A percentile compares a stretch with the other conserved stretches of the same genome.
These are phyloP conservation scores for Penicillium sp. DNA, from an alignment of 2,329 filamentous ascomycete species.

Conservation along the genomic window DNA sequence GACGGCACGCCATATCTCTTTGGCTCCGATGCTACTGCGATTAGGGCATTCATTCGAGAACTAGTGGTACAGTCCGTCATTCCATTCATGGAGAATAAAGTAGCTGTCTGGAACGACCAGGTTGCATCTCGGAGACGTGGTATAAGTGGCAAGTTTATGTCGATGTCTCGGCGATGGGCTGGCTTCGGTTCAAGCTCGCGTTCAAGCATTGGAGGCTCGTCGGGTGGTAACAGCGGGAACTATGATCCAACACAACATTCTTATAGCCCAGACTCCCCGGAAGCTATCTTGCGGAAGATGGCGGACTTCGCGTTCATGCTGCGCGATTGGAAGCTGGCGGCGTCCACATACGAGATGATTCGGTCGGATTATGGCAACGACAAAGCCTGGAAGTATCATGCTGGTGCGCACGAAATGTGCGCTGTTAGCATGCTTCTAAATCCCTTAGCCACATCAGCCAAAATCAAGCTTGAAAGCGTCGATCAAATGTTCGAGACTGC, in stretches of 20 bases:
- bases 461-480: slow-evolving; percentile 73
- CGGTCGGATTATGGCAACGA: slow-evolving; percentile 87
- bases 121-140: slow-evolving; percentile 87
- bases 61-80: slow-evolving; percentile 93
- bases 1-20: slow-evolving; percentile 72
- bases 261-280: slow-evolving; percentile 78
- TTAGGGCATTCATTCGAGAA: slow-evolving; percentile 86
- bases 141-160: slow-evolving; percentile 89
- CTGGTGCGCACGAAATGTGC: slow-evolving; percentile 92
- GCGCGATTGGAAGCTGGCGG: slow-evolving; percentile 88
- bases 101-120: slow-evolving; percentile 95
- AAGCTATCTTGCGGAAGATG: slow-evolving; percentile 88
- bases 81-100: slow-evolving; percentile 90
- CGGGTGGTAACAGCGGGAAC: slow-evolving; percentile 52
- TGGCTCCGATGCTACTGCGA: slow-evolving; percentile 84
- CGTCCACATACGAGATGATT: slow-evolving; percentile 87
- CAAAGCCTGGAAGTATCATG: slow-evolving; percentile 95
- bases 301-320: slow-evolving; percentile 97
- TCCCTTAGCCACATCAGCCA: slow-evolving; percentile 68
- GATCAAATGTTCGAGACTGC: slow-evolving; percentile 87
- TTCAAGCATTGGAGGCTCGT: slow-evolving; percentile 51
- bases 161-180: slow-evolving; percentile 83
- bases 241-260: slow-evolving; percentile 77
- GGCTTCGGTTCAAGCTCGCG: slow-evolving; percentile 70
- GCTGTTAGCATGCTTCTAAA: slow-evolving; percentile 78